These are phyloP conservation scores for Phytopythium vexans DNA, from an alignment of 352 stramenopile genomes.

Conservation along the genomic window DNA sequence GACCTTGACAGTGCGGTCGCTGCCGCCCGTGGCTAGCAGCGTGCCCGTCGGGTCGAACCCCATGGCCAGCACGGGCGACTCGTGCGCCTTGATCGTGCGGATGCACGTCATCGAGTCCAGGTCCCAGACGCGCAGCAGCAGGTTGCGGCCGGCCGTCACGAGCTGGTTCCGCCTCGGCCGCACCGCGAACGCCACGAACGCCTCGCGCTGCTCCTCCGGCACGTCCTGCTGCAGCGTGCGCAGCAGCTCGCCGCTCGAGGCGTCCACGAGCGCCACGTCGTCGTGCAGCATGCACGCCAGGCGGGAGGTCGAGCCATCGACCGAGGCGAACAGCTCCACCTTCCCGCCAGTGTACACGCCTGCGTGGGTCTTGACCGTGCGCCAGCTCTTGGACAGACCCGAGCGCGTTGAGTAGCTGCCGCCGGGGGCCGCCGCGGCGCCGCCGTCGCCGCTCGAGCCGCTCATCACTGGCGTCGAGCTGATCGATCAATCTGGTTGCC, in stretches of 20 bases:
- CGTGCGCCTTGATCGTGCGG: conserved; percentile 71
- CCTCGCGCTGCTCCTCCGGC: conserved; percentile 77
- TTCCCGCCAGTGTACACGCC: conserved; percentile 85
- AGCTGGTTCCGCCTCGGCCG: conserved; percentile 74
- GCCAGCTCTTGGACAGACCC: conserved; percentile 79
- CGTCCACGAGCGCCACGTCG: conserved; percentile 77
- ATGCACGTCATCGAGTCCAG: conserved; percentile 76
- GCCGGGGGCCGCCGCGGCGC: conserved; percentile 4
- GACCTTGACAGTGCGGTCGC: conserved; percentile 94
- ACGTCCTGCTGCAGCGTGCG: conserved; percentile 75
- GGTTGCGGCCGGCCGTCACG: conserved; percentile 80
- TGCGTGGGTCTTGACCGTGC: conserved; percentile 67
- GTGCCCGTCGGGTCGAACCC: conserved; percentile 89
- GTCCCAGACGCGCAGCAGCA: conserved; percentile 84
- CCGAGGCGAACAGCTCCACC: conserved; percentile 48
- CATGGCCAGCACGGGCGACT: conserved; percentile 84
- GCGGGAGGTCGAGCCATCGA: conserved; percentile 18
- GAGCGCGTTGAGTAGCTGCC: conserved; percentile 61
- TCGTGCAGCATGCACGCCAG: conserved; percentile 83
- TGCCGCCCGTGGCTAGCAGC: conserved; percentile 94
- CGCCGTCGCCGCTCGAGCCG: conserved; percentile 5
- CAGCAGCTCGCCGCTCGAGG: conserved; percentile 61
- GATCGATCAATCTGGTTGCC: conserved; percentile 1
- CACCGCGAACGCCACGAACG: conserved; percentile 81
- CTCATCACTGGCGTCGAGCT: conserved; percentile 10